Percentiles rank a stretch among this genome's conserved stretches.
Evolutionary conservation across 345 rosid genomes (phyloP).

Genomic region (Viola odorata): DNA sequence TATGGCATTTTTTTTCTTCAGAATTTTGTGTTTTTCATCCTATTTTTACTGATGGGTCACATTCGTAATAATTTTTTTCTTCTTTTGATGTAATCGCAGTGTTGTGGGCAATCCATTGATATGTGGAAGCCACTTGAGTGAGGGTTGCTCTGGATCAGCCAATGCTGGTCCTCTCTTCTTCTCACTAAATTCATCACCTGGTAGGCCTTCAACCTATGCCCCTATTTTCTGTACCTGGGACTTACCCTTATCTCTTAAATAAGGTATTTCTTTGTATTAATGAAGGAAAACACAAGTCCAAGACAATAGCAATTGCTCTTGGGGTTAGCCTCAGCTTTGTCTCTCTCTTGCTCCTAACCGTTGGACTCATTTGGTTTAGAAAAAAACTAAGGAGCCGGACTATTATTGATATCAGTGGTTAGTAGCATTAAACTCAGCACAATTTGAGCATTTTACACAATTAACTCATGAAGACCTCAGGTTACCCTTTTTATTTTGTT

Average conservation of each 20-base stretch:
- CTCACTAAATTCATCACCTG: constrained; percentile 48
- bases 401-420: constrained; percentile 49
- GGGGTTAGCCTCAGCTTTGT: constrained; percentile 60
- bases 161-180: constrained; percentile 44
- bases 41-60: not conserved
- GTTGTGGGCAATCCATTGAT: constrained; percentile 76
- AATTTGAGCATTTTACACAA: not conserved
- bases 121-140: constrained; percentile 49
- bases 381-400: constrained; percentile 39
- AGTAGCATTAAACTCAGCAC: constrained; percentile 14
- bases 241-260: not conserved
- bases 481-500: not conserved
- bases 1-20: constrained; percentile 20
- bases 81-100: constrained; percentile 39
- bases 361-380: constrained; percentile 51
- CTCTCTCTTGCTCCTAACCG: constrained; percentile 36
- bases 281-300: constrained; percentile 49
- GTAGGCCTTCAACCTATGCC: constrained; percentile 21
- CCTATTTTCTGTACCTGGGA: not conserved
- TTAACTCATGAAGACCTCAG: not conserved
- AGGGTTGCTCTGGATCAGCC: constrained; percentile 60
- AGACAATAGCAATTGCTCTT: constrained; percentile 59
- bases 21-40: not conserved
- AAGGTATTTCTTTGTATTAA: constrained; percentile 1
- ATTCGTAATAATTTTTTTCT: constrained; percentile 2